Conservation (phyloP, 495 filamentous ascomycete genomes). For the Penicillium herquei region DNA sequence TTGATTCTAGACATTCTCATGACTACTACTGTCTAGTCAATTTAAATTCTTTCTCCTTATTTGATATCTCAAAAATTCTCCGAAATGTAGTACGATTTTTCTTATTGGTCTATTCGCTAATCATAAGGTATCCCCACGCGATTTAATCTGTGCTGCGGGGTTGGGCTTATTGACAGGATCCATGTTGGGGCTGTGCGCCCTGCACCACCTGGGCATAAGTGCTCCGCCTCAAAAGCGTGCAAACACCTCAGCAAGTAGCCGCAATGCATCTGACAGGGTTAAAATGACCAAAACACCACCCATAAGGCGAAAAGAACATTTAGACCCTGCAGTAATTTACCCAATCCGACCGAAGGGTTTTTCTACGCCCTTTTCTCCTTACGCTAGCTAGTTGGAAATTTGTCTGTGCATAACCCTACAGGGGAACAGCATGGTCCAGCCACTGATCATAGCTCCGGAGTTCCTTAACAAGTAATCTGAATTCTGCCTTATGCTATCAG, state of each 20-base stretch:
- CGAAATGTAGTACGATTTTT: neutral
- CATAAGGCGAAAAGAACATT: too few species aligned
- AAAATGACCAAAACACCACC: too few species aligned
- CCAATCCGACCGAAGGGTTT: too few species aligned
- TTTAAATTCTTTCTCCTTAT: neutral
- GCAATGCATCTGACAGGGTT: too few species aligned
- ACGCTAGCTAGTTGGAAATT: too few species aligned
- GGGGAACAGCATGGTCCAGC: neutral
- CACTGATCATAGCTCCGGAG: neutral
- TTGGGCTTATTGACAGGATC: neutral
- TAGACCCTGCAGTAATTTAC: too few species aligned
- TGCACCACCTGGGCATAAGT: too few species aligned
- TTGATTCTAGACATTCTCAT: neutral
- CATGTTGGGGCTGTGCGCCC: too few species aligned
- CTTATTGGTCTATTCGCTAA: neutral
- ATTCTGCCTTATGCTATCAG: neutral
- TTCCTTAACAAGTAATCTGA: neutral
- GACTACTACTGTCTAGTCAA: neutral
- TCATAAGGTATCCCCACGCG: neutral
- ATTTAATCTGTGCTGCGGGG: neutral
- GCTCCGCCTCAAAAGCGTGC: too few species aligned
- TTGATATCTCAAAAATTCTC: too few species aligned
- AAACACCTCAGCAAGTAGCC: too few species aligned
- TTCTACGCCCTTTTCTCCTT: too few species aligned
- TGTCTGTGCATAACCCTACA: neutral